These are phyloP conservation scores for Trametes gibbosa DNA, from an alignment of 768 basidiomycete species.

Conservation along the genomic window DNA sequence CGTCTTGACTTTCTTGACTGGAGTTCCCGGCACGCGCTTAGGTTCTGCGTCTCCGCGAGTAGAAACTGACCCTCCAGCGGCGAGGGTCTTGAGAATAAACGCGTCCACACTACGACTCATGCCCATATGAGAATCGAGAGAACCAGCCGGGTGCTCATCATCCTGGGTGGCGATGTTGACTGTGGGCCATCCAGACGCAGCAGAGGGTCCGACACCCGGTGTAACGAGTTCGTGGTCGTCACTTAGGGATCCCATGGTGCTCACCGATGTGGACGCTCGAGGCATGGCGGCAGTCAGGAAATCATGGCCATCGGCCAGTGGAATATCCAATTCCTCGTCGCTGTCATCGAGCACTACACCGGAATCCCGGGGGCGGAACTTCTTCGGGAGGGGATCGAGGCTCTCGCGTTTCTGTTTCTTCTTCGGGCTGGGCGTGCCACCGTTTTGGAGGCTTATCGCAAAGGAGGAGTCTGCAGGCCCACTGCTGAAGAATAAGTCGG, in stretches of 20 bases:
- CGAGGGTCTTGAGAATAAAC: constrained; percentile 71
- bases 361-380: constrained; percentile 72
- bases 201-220: constrained; percentile 54
- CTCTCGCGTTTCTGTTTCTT: constrained; percentile 31
- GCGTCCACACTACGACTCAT: constrained; percentile 45
- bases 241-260: constrained; percentile 60
- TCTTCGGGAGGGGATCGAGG: constrained; percentile 48
- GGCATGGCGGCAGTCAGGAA: constrained; percentile 43
- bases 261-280: constrained; percentile 59
- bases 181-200: constrained; percentile 61
- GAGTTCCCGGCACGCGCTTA: constrained; percentile 76
- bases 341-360: constrained; percentile 62
- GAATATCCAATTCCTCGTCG: constrained; percentile 20
- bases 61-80: constrained; percentile 50
- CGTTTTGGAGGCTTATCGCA: constrained; percentile 48
- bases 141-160: constrained; percentile 6
- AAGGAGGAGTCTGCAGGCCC: constrained; percentile 50
- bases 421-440: constrained; percentile 54
- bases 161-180: constrained; percentile 33
- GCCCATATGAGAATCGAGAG: constrained; percentile 31
- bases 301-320: constrained; percentile 16
- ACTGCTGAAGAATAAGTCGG: constrained; percentile 34
- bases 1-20: constrained; percentile 73
- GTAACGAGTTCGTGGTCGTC: constrained; percentile 68
- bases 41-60: constrained; percentile 35